phyloP scores from a whole-genome alignment of 441 rosid species.

The Pelargonium fulgidum region DNA sequence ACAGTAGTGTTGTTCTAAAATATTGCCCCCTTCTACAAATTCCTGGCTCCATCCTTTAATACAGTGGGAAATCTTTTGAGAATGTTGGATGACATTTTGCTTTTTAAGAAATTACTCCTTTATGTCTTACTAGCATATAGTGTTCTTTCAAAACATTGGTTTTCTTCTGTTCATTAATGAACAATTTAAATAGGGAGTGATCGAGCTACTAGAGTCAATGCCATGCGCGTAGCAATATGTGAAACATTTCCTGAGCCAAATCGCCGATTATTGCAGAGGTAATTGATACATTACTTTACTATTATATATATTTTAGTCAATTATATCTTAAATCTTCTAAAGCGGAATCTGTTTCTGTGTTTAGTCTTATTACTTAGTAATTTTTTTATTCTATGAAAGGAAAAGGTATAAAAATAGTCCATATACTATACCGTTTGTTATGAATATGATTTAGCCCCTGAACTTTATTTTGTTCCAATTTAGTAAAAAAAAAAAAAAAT shows the following conservation, averaged over 20 bases:
- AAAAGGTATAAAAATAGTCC: too few species aligned
- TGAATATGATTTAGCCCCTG: too few species aligned
- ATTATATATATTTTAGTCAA: background rate
- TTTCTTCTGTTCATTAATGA: slow-evolving; percentile 17
- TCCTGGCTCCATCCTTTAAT: background rate
- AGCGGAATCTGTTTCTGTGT: background rate
- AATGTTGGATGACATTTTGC: background rate
- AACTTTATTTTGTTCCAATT: too few species aligned
- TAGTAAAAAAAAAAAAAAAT: too few species aligned
- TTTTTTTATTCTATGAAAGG: background rate
- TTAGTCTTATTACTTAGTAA: background rate
- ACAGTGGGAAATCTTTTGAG: background rate
- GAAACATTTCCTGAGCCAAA: slow-evolving; percentile 99
- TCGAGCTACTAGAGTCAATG: slow-evolving; percentile 57
- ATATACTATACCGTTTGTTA: too few species aligned
- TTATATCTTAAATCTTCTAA: slow-evolving; percentile 4
- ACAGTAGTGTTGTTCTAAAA: background rate
- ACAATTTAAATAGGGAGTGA: slow-evolving; percentile 50
- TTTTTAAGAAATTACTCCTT: background rate
- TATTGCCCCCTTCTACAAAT: background rate
- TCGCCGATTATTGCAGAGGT: slow-evolving; percentile 96
- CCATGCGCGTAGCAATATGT: slow-evolving; percentile 80
- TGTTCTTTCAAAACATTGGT: slow-evolving; percentile 18
- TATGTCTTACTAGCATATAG: slow-evolving; percentile 3
- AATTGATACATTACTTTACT: slow-evolving; percentile 13